These are phyloP conservation scores for Teunomyces tritomae DNA, from an alignment of 805 yeast genomes.

Conservation along the genomic window DNA sequence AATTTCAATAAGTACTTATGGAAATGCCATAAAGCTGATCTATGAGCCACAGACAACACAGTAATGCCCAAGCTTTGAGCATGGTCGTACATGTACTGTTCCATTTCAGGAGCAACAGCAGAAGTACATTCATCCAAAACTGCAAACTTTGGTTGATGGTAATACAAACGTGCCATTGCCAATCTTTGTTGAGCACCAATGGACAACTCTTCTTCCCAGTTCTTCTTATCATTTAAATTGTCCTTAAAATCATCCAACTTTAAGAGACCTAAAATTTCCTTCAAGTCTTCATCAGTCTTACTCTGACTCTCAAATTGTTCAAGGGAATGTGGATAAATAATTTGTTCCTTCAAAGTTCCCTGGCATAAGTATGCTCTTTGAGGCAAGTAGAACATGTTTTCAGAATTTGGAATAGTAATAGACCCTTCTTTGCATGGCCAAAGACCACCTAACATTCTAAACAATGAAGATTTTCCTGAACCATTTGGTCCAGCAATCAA, in stretches of 20 bases:
- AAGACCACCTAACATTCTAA: conserved; percentile 85
- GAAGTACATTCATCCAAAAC: conserved; percentile 95
- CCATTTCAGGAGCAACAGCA: conserved; percentile 88
- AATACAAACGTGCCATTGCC: conserved; percentile 90
- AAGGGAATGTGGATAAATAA: conserved; percentile 79
- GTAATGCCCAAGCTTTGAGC: conserved; percentile 81
- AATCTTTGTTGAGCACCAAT: conserved; percentile 91
- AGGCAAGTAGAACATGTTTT: conserved; percentile 81
- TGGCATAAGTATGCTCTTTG: conserved; percentile 85
- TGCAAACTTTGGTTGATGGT: conserved; percentile 90
- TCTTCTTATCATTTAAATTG: conserved; percentile 52
- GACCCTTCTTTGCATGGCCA: conserved; percentile 75
- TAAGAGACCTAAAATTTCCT: conserved; percentile 52
- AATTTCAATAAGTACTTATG: conserved; percentile 80
- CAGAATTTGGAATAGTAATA: conserved; percentile 61
- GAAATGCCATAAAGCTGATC: conserved; percentile 90
- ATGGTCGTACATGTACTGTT: conserved; percentile 79
- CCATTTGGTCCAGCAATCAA: conserved; percentile 95
- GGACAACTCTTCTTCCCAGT: conserved; percentile 87
- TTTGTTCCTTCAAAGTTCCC: conserved; percentile 81
- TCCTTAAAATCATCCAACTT: conserved; percentile 55
- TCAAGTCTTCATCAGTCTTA: conserved; percentile 49
- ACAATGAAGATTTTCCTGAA: conserved; percentile 90
- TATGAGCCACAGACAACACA: conserved; percentile 84
- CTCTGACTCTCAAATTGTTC: conserved; percentile 48